Percentiles rank a stretch among this genome's conserved stretches.
Evolutionary conservation across 306 rosid species (phyloP).

Genomic region (Leucaena leucocephala): DNA sequence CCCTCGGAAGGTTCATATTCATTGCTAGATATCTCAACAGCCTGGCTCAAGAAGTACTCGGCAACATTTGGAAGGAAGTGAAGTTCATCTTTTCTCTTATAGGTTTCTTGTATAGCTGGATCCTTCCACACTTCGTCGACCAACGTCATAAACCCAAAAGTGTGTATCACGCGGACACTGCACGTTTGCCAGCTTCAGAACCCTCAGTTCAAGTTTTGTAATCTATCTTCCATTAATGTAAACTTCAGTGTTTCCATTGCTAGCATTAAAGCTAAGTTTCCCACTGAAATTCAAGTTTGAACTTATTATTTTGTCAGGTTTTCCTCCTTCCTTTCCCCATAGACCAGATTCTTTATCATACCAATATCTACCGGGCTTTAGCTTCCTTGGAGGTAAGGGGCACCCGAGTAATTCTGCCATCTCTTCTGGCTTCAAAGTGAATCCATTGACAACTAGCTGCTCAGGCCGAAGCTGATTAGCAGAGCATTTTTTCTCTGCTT

Average conservation of each 20-base stretch:
- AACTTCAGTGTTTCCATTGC: conserved; percentile 93
- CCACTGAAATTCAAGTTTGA: conserved; percentile 91
- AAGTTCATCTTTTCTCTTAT: conserved; percentile 85
- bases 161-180: conserved; percentile 99
- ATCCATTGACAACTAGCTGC: conserved; percentile 85
- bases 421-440: conserved; percentile 77
- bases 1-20: conserved; percentile 95
- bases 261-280: conserved; percentile 79
- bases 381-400: conserved; percentile 76
- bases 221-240: conserved; percentile 95
- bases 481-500: conserved; percentile 93
- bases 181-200: conserved; percentile 92
- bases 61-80: conserved; percentile 94
- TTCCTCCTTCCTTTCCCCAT: conserved; percentile 70
- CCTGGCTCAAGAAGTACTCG: conserved; percentile 93
- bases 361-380: conserved; percentile 64
- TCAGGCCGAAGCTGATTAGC: conserved; percentile 98
- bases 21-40: conserved; percentile 93
- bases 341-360: conserved; percentile 15
- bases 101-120: conserved; percentile 91
- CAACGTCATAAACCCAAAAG: conserved; percentile 99
- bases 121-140: conserved; percentile 98
- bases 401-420: conserved; percentile 94
- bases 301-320: conserved; percentile 87
- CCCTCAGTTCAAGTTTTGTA: conserved; percentile 88